These are phyloP conservation scores for Aspergillus mulundensis DNA, from an alignment of 495 filamentous ascomycete species.

Conservation along the genomic window DNA sequence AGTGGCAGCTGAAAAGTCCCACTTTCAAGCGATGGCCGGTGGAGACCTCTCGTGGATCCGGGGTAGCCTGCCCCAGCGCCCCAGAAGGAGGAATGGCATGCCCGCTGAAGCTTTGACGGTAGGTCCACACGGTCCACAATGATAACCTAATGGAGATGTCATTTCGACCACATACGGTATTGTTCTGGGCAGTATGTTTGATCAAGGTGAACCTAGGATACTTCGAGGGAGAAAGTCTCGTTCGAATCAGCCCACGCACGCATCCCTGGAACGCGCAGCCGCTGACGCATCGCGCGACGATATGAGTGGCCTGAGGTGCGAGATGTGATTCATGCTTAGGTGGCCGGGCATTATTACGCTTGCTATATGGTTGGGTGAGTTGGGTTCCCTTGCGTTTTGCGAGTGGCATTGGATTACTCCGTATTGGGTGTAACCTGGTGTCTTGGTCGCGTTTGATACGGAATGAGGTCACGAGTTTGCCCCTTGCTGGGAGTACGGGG, in stretches of 20 bases:
- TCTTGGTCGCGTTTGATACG: not conserved
- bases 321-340: not conserved
- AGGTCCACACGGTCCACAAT: not conserved
- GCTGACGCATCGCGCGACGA: conserved; percentile 4
- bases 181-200: too few relatives aligned
- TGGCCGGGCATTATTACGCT: not conserved
- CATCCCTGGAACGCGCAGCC: conserved; percentile 1
- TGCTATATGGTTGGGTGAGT: not conserved
- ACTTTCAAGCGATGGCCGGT: not conserved
- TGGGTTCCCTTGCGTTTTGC: not conserved
- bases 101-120: not conserved
- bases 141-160: not conserved
- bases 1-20: not conserved
- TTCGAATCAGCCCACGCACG: not conserved
- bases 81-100: not conserved
- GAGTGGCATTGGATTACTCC: not conserved
- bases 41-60: not conserved
- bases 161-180: too few relatives aligned
- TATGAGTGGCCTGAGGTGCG: not conserved
- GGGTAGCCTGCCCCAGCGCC: not conserved
- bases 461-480: conserved; percentile 1
- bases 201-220: too few relatives aligned
- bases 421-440: conserved; percentile 2
- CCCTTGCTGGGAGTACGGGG: not conserved
- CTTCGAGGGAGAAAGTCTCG: too few relatives aligned